phyloP scores from a whole-genome alignment of 2,329 filamentous ascomycete genomes.

The Colletotrichum gloeosporioides region DNA sequence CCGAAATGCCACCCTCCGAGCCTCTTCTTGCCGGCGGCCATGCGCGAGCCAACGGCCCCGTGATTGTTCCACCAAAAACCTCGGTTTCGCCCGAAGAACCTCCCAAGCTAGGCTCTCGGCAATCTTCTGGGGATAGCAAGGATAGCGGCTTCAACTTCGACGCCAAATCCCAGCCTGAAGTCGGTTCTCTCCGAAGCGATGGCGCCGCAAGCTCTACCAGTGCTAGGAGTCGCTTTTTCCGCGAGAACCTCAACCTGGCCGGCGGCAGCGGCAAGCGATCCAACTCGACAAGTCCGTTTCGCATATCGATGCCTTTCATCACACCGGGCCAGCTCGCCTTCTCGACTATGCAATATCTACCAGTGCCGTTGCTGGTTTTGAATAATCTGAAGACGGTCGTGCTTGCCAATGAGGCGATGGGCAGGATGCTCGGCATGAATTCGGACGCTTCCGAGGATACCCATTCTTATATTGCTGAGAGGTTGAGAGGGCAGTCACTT shows the following conservation, averaged over 20 bases:
- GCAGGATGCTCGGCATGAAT: slow-evolving; percentile 65
- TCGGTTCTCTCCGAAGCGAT: neutral
- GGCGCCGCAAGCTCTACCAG: neutral
- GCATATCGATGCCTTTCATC: slow-evolving; percentile 49
- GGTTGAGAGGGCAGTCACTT: slow-evolving; percentile 68
- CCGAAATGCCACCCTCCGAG: slow-evolving; percentile 15
- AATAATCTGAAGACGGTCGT: slow-evolving; percentile 73
- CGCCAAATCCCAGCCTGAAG: neutral
- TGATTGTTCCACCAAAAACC: neutral
- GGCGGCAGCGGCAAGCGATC: slow-evolving; percentile 31
- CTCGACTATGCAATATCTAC: slow-evolving; percentile 75
- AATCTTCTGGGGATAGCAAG: neutral
- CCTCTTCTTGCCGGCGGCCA: neutral
- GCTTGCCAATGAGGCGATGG: slow-evolving; percentile 79
- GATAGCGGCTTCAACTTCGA: slow-evolving; percentile 11
- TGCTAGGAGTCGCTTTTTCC: slow-evolving; percentile 39
- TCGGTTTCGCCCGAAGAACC: neutral
- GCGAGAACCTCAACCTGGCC: slow-evolving; percentile 30
- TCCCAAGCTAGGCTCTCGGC: neutral
- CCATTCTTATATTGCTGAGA: slow-evolving; percentile 56
- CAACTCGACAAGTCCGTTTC: slow-evolving; percentile 40
- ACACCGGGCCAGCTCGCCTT: slow-evolving; percentile 65
- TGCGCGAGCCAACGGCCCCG: neutral
- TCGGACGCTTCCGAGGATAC: slow-evolving; percentile 43
- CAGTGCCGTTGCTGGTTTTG: slow-evolving; percentile 73